Percentiles rank a stretch among this genome's conserved stretches.
Evolutionary conservation across 306 rosid species (phyloP).

Genomic region (Erythrophleum fordii): DNA sequence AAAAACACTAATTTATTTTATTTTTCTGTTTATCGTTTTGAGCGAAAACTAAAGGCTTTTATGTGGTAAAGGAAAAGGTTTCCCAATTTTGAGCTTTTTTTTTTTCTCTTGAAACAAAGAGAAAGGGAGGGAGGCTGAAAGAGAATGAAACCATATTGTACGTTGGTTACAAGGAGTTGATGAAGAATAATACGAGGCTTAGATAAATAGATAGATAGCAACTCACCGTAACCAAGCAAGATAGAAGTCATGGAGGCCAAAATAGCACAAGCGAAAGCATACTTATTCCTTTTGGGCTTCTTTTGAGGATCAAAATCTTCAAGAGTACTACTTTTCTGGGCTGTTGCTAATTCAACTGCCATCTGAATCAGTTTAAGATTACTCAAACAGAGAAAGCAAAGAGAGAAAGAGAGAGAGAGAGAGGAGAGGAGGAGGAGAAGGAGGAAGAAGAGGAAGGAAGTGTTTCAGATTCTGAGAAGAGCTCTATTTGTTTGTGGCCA

Average conservation of each 20-base stretch:
- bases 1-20: too few relatives aligned
- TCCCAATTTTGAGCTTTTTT: too few relatives aligned
- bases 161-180: neutral
- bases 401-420: neutral
- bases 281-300: constrained; percentile 62
- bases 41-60: too few relatives aligned
- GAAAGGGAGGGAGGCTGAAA: too few relatives aligned
- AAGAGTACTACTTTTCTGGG: constrained; percentile 7
- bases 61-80: too few relatives aligned
- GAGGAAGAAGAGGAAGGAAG: neutral
- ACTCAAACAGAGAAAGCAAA: neutral
- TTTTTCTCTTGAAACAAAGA: too few relatives aligned
- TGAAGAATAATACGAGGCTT: neutral
- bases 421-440: too few relatives aligned
- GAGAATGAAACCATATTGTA: too few relatives aligned
- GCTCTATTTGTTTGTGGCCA: neutral
- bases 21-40: too few relatives aligned
- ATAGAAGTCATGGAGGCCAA: constrained; percentile 89
- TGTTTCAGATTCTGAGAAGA: neutral
- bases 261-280: constrained; percentile 71
- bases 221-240: constrained; percentile 85
- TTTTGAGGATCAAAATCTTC: constrained; percentile 53
- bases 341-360: constrained; percentile 38
- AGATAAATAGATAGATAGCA: neutral
- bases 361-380: constrained; percentile 16